Conservation (phyloP, 345 rosid genomes). For the Syzygium oleosum region DNA sequence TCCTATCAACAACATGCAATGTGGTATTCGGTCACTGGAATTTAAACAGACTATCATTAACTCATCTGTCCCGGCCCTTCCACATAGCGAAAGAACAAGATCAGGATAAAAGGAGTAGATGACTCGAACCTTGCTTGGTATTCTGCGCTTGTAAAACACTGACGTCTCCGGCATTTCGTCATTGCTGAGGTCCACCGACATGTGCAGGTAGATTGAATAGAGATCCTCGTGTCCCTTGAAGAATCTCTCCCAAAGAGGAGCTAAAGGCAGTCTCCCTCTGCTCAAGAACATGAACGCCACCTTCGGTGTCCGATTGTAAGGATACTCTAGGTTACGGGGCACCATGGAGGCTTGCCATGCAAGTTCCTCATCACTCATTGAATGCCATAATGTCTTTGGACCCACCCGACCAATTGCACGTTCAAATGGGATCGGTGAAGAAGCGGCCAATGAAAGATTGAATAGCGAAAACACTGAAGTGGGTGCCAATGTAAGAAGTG, state of each 20-base stretch:
- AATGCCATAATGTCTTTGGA: conserved; percentile 10
- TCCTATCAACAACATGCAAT: background rate
- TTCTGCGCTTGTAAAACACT: conserved; percentile 48
- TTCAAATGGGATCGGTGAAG: background rate
- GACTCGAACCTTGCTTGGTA: conserved; percentile 70
- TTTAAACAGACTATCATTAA: background rate
- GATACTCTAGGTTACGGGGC: conserved; percentile 23
- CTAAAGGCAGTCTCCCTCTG: conserved; percentile 56
- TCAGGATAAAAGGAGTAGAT: background rate
- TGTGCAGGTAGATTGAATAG: conserved; percentile 63
- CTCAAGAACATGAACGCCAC: conserved; percentile 86
- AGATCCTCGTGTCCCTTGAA: conserved; percentile 56
- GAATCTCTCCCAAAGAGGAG: conserved; percentile 80
- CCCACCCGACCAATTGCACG: background rate
- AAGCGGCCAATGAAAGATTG: background rate
- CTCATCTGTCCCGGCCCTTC: background rate
- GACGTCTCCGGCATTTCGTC: conserved; percentile 35
- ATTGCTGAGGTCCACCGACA: conserved; percentile 26
- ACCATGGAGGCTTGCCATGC: conserved; percentile 66
- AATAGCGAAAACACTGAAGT: background rate
- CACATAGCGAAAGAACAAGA: background rate
- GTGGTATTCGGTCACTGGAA: background rate
- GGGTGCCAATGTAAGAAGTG: background rate
- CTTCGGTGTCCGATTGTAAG: conserved; percentile 46
- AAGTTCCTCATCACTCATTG: conserved; percentile 39